phyloP scores from a whole-genome alignment of 2,329 filamentous ascomycete genomes.

The Aspergillus chevalieri region DNA sequence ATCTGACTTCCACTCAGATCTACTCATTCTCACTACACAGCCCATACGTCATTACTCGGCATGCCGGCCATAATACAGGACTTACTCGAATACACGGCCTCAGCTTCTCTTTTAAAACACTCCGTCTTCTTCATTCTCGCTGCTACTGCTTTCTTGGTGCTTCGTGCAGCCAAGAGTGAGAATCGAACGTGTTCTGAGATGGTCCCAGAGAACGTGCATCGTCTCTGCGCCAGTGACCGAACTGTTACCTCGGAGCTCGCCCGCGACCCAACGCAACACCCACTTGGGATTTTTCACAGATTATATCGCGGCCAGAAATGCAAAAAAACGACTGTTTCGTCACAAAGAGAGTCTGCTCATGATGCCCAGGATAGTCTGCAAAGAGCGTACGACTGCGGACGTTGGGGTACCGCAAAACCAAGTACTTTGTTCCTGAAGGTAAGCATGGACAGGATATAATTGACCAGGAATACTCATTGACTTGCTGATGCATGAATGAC shows the following conservation, averaged over 20 bases:
- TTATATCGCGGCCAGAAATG: slow-evolving; percentile 44
- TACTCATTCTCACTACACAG: too few relatives aligned
- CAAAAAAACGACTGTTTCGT: slow-evolving; percentile 16
- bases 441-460: slow-evolving; percentile 5
- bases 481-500: background rate
- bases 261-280: slow-evolving; percentile 47
- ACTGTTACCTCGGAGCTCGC: slow-evolving; percentile 57
- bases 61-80: too few relatives aligned
- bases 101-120: too few relatives aligned
- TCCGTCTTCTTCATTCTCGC: background rate
- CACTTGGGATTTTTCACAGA: slow-evolving; percentile 50
- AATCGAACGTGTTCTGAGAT: slow-evolving; percentile 18
- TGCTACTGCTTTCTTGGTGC: slow-evolving; percentile 4
- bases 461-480: background rate
- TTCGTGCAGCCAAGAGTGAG: slow-evolving; percentile 10
- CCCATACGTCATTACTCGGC: too few relatives aligned
- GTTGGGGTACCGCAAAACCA: slow-evolving; percentile 59
- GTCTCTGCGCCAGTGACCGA: slow-evolving; percentile 47
- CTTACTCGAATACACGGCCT: too few relatives aligned
- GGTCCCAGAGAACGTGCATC: slow-evolving; percentile 44
- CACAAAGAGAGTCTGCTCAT: slow-evolving; percentile 11
- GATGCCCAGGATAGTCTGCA: slow-evolving; percentile 43
- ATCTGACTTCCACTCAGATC: too few relatives aligned
- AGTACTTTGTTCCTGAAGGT: slow-evolving; percentile 63
- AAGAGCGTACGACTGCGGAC: slow-evolving; percentile 56